Conservation (phyloP, 495 filamentous ascomycete species). For the Hyaloscypha finlandica region DNA sequence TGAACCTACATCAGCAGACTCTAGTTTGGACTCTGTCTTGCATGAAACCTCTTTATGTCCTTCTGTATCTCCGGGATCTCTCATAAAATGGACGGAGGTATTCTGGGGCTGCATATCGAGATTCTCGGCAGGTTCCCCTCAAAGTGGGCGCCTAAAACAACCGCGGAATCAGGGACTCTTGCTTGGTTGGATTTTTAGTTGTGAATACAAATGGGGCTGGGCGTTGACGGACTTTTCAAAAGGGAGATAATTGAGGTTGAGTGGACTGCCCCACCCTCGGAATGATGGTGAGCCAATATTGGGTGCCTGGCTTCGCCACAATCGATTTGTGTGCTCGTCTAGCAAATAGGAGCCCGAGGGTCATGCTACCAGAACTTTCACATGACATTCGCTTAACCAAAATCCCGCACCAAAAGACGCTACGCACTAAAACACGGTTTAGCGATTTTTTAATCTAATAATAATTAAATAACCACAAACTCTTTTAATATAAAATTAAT, state of each 20-base stretch:
- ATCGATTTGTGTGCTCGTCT: neutral
- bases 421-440: too few relatives aligned
- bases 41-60: neutral
- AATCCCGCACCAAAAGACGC: too few relatives aligned
- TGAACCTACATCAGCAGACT: neutral
- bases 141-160: too few relatives aligned
- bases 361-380: too few relatives aligned
- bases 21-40: neutral
- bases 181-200: neutral
- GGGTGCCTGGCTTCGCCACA: neutral
- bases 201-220: neutral
- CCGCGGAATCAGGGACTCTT: neutral
- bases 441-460: too few relatives aligned
- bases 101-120: neutral
- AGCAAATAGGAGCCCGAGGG: neutral
- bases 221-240: neutral
- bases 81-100: neutral
- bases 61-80: neutral
- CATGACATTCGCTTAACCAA: too few relatives aligned
- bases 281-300: neutral
- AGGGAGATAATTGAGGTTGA: neutral
- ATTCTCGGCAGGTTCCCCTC: neutral
- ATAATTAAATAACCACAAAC: too few relatives aligned
- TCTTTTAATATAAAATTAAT: too few relatives aligned
- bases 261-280: neutral